phyloP scores from a whole-genome alignment of 179 eudicot genomes.

The Spinacia oleracea region DNA sequence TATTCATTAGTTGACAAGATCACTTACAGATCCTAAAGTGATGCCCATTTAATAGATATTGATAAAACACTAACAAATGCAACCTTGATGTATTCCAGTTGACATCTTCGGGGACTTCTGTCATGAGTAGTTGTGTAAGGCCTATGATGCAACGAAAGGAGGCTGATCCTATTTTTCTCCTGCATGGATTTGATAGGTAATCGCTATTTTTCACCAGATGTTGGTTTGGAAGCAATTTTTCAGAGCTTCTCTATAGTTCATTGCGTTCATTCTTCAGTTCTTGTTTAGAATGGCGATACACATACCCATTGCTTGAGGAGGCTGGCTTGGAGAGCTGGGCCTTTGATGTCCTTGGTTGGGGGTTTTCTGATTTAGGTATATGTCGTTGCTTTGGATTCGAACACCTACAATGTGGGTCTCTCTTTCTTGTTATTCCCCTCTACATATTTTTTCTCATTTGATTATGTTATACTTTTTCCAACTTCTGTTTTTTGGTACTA shows the following conservation, averaged over 20 bases:
- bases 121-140: constrained; percentile 93
- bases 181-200: constrained; percentile 92
- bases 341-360: constrained; percentile 93
- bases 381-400: constrained; percentile 16
- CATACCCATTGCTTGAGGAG: constrained; percentile 86
- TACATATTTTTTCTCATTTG: neutral
- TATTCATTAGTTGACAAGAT: neutral
- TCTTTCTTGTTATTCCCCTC: neutral
- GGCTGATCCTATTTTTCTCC: constrained; percentile 73
- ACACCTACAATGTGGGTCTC: neutral
- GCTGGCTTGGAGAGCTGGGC: constrained; percentile 91
- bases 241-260: constrained; percentile 32
- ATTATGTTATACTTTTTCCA: constrained; percentile 3
- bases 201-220: constrained; percentile 1
- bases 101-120: constrained; percentile 37
- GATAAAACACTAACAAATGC: neutral
- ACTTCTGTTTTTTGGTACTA: constrained; percentile 25
- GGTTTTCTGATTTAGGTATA: constrained; percentile 88
- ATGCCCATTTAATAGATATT: neutral
- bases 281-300: constrained; percentile 94
- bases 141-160: constrained; percentile 44
- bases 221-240: neutral
- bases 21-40: neutral
- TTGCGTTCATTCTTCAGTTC: constrained; percentile 71
- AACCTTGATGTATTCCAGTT: constrained; percentile 41